Base-by-base conservation (phyloP, 139 green algal species). In the Chlorella sp. region DNA sequence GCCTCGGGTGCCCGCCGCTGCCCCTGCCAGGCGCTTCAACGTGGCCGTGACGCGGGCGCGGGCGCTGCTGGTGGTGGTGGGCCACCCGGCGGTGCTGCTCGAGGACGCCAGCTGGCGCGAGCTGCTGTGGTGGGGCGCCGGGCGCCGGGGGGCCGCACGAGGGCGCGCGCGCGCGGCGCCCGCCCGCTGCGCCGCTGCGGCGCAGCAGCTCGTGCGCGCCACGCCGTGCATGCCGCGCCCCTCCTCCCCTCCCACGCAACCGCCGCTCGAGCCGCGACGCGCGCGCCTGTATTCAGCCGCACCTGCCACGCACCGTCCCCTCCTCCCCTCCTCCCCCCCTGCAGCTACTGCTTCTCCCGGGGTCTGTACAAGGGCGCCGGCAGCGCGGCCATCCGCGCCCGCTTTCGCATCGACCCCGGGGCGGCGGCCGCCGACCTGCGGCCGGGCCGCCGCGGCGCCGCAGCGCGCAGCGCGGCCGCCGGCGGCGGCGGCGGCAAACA, bases 1-100 rank as follows among this genome's bases (percentile, higher is more conserved):
- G n/a, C n/a, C n/a, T n/a, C n/a, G n/a, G n/a, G n/a, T n/a, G n/a
- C n/a, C n/a, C n/a, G n/a, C n/a, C n/a, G n/a, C n/a, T n/a, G n/a
- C n/a, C n/a, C n/a, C n/a, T n/a, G n/a, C 92, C 33, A 94, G 94
- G 80, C 80, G 91, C 53, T 97, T 97, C 88, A 98, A 98, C 74
- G 94, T 98, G 62, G 93, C 93, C 19, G 90, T 96, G 68, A 97
- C 91, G 0, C 87, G 93, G 0, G 92, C 94, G 41, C 91, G 89
- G 79, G 89, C 87, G n/a, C 78, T 97, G 73, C 86, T 96, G 71
- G 89, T 97, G 61, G 88, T 94, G 46, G 81, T 96, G 46, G 92
- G 92, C 33, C 88, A 96, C 77, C 92, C 92, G 0, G 48, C 79
- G 0, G 82, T 92, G 21, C 83, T 96, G 58, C 35, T 86, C 66